phyloP scores from a whole-genome alignment of 2,329 filamentous ascomycete species.

The Microdochium nivale region DNA sequence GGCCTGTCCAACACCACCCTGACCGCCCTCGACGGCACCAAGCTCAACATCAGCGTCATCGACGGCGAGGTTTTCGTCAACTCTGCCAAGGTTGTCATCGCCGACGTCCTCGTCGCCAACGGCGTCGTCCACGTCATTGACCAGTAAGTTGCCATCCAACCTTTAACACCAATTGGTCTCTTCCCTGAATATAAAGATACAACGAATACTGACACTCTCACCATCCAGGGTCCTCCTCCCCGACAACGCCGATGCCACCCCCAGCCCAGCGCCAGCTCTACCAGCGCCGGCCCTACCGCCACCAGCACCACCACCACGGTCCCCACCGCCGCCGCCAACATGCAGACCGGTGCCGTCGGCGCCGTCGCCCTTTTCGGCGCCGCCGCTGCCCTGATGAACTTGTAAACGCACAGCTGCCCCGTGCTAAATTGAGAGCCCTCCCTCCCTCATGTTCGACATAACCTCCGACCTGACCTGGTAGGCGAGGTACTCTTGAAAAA shows the following conservation, averaged over 20 bases:
- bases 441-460: no score
- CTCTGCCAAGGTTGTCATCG: conserved; percentile 35
- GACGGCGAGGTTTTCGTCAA: conserved; percentile 37
- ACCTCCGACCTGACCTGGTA: no score
- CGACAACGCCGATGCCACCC: conserved; percentile 32
- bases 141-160: conserved; percentile 27
- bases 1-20: conserved; percentile 20
- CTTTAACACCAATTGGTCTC: neutral
- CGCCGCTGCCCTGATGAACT: conserved; percentile 30
- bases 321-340: conserved; percentile 16
- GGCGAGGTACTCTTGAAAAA: no score
- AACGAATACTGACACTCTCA: neutral
- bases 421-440: no score
- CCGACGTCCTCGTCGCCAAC: conserved; percentile 42
- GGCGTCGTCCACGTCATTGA: conserved; percentile 52
- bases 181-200: no score
- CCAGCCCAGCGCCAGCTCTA: conserved; percentile 31
- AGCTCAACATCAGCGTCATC: conserved; percentile 32
- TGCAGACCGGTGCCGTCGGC: conserved; percentile 30
- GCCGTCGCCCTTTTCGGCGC: conserved; percentile 35
- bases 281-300: conserved; percentile 26
- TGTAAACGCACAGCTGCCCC: neutral
- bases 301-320: conserved; percentile 3
- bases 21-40: conserved; percentile 30
- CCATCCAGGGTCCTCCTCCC: conserved; percentile 46